phyloP scores from a whole-genome alignment of 352 stramenopile genomes.

The Pythium phragmitis region DNA sequence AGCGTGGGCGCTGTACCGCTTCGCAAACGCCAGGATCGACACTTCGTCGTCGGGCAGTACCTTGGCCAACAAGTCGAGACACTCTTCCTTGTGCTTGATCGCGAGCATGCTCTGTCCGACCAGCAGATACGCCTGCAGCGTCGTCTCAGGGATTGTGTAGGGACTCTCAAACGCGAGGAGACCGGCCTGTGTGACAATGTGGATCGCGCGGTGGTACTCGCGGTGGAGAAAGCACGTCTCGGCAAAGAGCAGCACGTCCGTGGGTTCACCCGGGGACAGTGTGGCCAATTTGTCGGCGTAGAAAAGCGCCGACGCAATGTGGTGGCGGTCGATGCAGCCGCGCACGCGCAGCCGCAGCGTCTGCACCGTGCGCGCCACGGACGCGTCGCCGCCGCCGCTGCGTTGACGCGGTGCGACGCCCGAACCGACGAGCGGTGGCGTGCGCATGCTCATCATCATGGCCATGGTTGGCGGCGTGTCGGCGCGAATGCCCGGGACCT shows the following conservation, averaged over 20 bases:
- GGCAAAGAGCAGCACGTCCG: slow-evolving; percentile 75
- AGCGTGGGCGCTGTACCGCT: slow-evolving; percentile 25
- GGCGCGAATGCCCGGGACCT: slow-evolving; percentile 8
- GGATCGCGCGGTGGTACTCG: slow-evolving; percentile 79
- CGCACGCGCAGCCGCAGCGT: slow-evolving; percentile 46
- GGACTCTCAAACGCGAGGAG: slow-evolving; percentile 38
- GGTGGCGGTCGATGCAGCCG: slow-evolving; percentile 50
- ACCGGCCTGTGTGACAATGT: slow-evolving; percentile 54
- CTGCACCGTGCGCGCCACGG: slow-evolving; percentile 10
- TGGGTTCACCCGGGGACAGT: slow-evolving; percentile 43
- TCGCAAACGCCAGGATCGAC: slow-evolving; percentile 52
- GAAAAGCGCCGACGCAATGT: slow-evolving; percentile 59
- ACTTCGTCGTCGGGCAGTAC: slow-evolving; percentile 63
- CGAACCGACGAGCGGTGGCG: slow-evolving; percentile 10
- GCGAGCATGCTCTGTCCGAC: slow-evolving; percentile 74
- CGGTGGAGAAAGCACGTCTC: slow-evolving; percentile 65
- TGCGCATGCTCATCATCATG: slow-evolving; percentile 23
- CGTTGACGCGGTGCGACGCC: neutral
- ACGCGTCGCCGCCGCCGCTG: slow-evolving; percentile 2
- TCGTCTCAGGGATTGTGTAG: slow-evolving; percentile 24
- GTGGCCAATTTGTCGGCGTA: slow-evolving; percentile 80
- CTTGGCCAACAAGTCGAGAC: slow-evolving; percentile 59
- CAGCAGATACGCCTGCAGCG: slow-evolving; percentile 53
- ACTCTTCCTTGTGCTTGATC: slow-evolving; percentile 86
- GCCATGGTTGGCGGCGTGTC: slow-evolving; percentile 22